Percentiles rank a stretch among this genome's conserved stretches.
phyloP scores from a whole-genome alignment of 1,284 basidiomycete genomes.

The Takashimella tepidaria region DNA sequence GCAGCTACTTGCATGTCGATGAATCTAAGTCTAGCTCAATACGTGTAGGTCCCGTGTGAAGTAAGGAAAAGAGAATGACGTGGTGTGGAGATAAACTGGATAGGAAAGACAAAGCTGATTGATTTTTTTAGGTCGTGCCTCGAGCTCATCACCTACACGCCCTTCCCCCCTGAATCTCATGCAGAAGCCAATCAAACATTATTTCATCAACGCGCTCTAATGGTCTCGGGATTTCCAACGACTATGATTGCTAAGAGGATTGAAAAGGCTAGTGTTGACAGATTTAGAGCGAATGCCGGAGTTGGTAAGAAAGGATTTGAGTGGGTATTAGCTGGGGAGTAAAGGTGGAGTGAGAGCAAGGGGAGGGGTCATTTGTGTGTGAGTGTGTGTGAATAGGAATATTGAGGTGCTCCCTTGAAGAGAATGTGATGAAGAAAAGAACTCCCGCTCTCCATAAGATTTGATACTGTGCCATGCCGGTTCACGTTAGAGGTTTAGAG shows the following conservation, averaged over 20 bases:
- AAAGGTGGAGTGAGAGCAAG: too few relatives aligned
- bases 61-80: neutral
- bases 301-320: conserved; percentile 80
- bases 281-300: conserved; percentile 82
- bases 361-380: too few relatives aligned
- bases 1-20: conserved; percentile 78
- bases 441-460: too few relatives aligned
- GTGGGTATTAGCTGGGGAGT: conserved; percentile 57
- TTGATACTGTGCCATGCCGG: too few relatives aligned
- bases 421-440: too few relatives aligned
- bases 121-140: conserved; percentile 48
- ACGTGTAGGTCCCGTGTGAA: conserved; percentile 43
- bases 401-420: too few relatives aligned
- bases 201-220: conserved; percentile 38
- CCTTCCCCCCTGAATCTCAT: conserved; percentile 44
- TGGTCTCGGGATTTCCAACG: conserved; percentile 61
- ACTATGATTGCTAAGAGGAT: conserved; percentile 69
- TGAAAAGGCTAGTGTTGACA: conserved; percentile 73
- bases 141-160: conserved; percentile 81
- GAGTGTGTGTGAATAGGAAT: too few relatives aligned
- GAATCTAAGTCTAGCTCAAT: conserved; percentile 81
- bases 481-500: too few relatives aligned
- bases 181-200: conserved; percentile 20
- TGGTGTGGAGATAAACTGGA: neutral
- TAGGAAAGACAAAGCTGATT: too few relatives aligned